A percentile compares a stretch with the other conserved stretches of the same genome.
Conservation (phyloP, 2,329 filamentous ascomycete species). For the Trichophyton equinum region DNA sequence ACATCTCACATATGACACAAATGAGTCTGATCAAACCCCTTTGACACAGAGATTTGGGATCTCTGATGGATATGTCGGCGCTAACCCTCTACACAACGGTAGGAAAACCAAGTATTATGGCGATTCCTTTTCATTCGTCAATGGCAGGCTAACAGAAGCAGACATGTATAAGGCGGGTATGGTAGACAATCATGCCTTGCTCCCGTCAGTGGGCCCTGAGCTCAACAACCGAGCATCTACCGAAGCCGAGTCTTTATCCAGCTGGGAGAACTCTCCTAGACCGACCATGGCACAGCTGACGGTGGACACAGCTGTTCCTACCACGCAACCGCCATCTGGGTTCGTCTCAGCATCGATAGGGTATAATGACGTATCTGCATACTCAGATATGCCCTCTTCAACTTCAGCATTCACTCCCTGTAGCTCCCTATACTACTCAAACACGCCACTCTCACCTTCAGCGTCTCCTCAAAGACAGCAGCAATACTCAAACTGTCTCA, state of each 20-base stretch:
- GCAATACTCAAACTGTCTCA: conserved; percentile 1
- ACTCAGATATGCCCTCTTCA: conserved; percentile 55
- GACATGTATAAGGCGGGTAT: not conserved
- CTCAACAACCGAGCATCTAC: conserved; percentile 4
- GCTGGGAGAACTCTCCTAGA: conserved; percentile 8
- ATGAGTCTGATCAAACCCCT: conserved; percentile 6
- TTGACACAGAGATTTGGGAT: conserved; percentile 7
- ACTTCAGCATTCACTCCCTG: conserved; percentile 47
- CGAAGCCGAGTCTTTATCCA: conserved; percentile 4
- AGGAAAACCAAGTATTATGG: not conserved
- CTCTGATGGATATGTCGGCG: conserved; percentile 3
- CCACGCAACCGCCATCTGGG: conserved; percentile 60
- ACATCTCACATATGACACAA: conserved; percentile 7
- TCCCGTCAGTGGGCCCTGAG: not conserved
- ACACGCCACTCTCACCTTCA: conserved; percentile 59
- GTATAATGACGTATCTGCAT: conserved; percentile 56
- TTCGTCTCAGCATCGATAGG: conserved; percentile 52
- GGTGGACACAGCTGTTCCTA: conserved; percentile 17
- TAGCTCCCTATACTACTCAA: conserved; percentile 55
- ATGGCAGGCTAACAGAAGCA: not conserved
- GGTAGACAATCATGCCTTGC: not conserved
- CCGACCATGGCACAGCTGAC: conserved; percentile 10
- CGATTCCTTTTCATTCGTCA: not conserved
- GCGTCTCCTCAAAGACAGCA: conserved; percentile 17
- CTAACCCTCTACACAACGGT: conserved; percentile 1